Percentiles rank a stretch among this genome's conserved stretches.
Conservation (phyloP, 805 yeast genomes). For the Sugiyamaella lignohabitans region DNA sequence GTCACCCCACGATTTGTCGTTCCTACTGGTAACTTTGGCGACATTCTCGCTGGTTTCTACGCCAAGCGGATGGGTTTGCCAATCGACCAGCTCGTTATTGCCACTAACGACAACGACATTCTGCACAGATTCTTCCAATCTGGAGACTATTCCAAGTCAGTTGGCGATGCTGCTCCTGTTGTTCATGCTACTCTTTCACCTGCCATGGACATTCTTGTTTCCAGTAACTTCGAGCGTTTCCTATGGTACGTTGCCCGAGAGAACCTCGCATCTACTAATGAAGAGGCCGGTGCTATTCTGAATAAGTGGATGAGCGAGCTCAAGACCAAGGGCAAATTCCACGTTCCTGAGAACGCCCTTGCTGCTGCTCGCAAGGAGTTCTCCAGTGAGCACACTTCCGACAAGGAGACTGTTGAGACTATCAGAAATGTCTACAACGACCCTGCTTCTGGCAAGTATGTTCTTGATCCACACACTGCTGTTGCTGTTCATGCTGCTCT, state of each 20-base stretch:
- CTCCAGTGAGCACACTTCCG: constrained; percentile 72
- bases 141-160: constrained; percentile 71
- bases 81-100: constrained; percentile 75
- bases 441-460: constrained; percentile 53
- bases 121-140: constrained; percentile 85
- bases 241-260: constrained; percentile 89
- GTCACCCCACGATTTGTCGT: constrained; percentile 70
- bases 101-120: constrained; percentile 94
- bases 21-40: constrained; percentile 98
- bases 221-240: constrained; percentile 93
- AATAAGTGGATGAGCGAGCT: constrained; percentile 72
- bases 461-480: constrained; percentile 94
- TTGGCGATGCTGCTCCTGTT: constrained; percentile 40
- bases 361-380: constrained; percentile 62
- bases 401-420: constrained; percentile 70
- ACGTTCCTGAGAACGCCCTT: constrained; percentile 59
- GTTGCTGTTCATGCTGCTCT: constrained; percentile 84
- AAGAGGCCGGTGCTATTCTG: constrained; percentile 68
- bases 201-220: constrained; percentile 96
- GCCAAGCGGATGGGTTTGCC: constrained; percentile 97
- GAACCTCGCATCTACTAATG: constrained; percentile 49
- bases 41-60: constrained; percentile 91
- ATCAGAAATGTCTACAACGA: constrained; percentile 60
- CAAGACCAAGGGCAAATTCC: constrained; percentile 68
- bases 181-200: constrained; percentile 92